Base-by-base conservation (phyloP, 1,139 yeast genomes). In the Suhomyces kunorum region DNA sequence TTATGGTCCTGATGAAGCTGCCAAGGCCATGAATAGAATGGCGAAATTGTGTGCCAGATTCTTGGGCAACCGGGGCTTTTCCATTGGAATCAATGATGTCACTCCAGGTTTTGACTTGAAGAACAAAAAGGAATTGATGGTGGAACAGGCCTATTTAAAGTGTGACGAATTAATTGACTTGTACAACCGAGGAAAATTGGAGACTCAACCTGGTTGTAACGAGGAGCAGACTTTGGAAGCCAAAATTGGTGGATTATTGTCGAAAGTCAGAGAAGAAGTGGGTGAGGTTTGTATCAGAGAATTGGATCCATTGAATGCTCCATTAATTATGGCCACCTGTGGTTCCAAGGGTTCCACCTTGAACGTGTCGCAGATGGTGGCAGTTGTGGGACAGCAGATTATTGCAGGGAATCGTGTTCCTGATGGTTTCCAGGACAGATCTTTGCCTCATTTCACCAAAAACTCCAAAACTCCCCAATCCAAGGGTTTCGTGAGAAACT, bases 281-380 rank as follows among this genome's bases (percentile, higher is more conserved):
- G 99, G 98, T 63, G 98, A 92, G 51, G 96, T 89, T 45, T 94
- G 98, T 74, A 90, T 94, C 58, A 79, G 76, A 43, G 98, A 92
- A 63, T 71, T 94, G 47, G 97, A 88, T 51, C 79, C 86, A 40
- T 79, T 89, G 33, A 94, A 94, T 63, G 96, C 98, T 26, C 98
- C 98, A 28, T 78, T 94, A 58, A 90, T 94, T 59, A 94, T 94
- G 99, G 98, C 98, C 8, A 88, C 96, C 1, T 92, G 98, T 77
- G 99, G 99, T 53, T 92, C 98, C 36, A 94, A 94, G 64, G 99
- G 98, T 65, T 92, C 98, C 29, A 89, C 97, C 0, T 78, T 94
- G 50, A 94, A 94, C 64, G 98, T 94, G 32, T 92, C 98, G 8
- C 99, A 94, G 69, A 94, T 94, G 99, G 98, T 94, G 76, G 98